Evolutionary conservation across 257 asterid genomes (phyloP), one percentile per base, ranked within the genome.

Genomic region (Voacanga thouarsii): DNA sequence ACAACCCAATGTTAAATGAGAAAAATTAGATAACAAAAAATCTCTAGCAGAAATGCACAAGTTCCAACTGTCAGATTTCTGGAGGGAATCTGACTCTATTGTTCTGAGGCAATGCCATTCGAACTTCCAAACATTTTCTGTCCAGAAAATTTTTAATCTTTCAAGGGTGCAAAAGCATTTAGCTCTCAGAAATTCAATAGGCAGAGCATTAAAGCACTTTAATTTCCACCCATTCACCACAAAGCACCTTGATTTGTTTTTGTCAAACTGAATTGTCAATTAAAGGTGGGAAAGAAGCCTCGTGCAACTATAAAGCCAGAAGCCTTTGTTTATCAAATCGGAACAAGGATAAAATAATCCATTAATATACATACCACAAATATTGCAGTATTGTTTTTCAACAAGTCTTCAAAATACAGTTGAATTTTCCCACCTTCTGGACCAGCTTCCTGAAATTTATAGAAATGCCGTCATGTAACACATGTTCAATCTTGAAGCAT

Each of bases 391-490:
- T 89, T 92, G 85, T 86, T 92, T 92, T 92, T 93, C 90, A 93
- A 86, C 86, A 90, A 83, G 80, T 93, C 98, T 80, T 93, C 99
- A 81, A 93, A 96, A 85, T 93, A 88, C 89, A 89, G 84, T 82
- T 93, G 98, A 84, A 93, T 87, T 87, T 92, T 92, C 75, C 97
- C 96, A 69, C 96, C 99, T 64, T 96, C 99, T 51, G 97, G 90
- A 83, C 96, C 98, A 81, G 97, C 96, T 89, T 90, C 99, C 98
- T 93, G 91, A 86, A 88, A 86, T 80, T 77, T 64, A 79, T 24
- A 28, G 50, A 65, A 56, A 45, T 14, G 67, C 53, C 51, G 24
- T 33, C 7, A 56, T 56, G 43, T 51, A 37, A 68, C 10, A 68
- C 51, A 21, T 30, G 53, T 44, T 37, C 30, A 50, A 41, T 67